Evolutionary conservation across 306 rosid genomes (phyloP).

Genomic region (Senna siamea): DNA sequence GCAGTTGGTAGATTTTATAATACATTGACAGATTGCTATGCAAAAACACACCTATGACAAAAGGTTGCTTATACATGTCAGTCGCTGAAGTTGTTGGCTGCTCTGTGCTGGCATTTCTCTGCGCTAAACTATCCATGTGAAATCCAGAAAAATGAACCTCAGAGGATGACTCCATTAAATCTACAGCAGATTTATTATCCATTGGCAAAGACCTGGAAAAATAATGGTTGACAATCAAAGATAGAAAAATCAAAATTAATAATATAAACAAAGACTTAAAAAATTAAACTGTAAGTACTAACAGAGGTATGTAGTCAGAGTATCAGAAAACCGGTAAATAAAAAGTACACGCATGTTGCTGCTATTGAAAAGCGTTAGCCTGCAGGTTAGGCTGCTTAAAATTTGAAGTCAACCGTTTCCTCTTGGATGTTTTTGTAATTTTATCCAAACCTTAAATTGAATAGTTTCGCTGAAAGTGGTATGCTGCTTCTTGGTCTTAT

Average conservation of each 20-base stretch:
- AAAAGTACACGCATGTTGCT: constrained; percentile 3
- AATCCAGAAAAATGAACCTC: constrained; percentile 99
- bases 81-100: constrained; percentile 69
- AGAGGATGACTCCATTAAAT: constrained; percentile 85
- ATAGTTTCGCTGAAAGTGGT: constrained; percentile 18
- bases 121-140: constrained; percentile 82
- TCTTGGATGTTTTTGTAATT: not conserved
- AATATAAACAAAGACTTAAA: not conserved
- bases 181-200: constrained; percentile 75
- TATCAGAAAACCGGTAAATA: not conserved
- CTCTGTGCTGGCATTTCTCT: constrained; percentile 56
- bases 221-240: constrained; percentile 20
- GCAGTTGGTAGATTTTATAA: constrained; percentile 27
- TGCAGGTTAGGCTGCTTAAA: constrained; percentile 7
- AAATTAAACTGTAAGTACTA: not conserved
- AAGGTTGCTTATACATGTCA: constrained; percentile 78
- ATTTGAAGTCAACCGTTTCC: constrained; percentile 27
- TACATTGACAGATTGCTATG: constrained; percentile 14
- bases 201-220: constrained; percentile 52
- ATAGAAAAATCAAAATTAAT: not conserved
- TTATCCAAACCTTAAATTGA: constrained; percentile 19
- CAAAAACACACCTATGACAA: constrained; percentile 78
- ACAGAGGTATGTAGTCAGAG: not conserved
- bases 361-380: constrained; percentile 23
- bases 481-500: not conserved